Evolutionary conservation across 2,329 filamentous ascomycete genomes (phyloP).

Genomic region (Fusarium continuum): DNA sequence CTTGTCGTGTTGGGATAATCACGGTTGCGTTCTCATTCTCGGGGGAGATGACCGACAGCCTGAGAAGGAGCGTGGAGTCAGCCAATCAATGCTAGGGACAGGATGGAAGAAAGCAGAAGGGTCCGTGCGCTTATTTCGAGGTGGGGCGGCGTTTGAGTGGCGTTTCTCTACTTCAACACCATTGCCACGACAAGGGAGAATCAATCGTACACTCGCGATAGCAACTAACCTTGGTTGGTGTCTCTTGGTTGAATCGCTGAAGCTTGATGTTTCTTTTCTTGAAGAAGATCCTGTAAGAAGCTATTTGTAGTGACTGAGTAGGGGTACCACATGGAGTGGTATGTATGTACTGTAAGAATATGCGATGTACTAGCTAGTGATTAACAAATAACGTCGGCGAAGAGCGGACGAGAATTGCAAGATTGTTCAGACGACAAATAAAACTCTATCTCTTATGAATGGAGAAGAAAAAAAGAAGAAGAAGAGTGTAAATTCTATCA

Average conservation of each 20-base stretch:
- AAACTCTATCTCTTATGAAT: too few species aligned
- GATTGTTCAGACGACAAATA: too few species aligned
- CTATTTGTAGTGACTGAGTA: too few species aligned
- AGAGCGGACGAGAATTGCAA: too few species aligned
- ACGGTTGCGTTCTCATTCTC: conserved; percentile 23
- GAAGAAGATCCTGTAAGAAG: neutral
- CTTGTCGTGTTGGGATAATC: conserved; percentile 37
- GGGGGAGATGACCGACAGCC: conserved; percentile 11
- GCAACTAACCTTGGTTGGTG: neutral
- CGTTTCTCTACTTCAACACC: conserved; percentile 5
- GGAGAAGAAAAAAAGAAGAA: too few species aligned
- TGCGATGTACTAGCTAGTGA: too few species aligned
- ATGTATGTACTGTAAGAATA: too few species aligned
- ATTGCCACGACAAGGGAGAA: neutral
- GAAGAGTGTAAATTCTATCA: too few species aligned
- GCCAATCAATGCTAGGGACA: conserved; percentile 18
- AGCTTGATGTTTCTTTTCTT: neutral
- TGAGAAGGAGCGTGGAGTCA: conserved; percentile 18
- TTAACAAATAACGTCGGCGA: too few species aligned
- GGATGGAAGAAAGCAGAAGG: conserved; percentile 8
- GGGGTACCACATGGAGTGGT: too few species aligned
- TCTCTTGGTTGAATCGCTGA: neutral
- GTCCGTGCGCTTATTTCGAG: conserved; percentile 10
- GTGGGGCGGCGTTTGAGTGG: conserved; percentile 15
- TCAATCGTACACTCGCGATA: neutral